Percentiles rank a stretch among this genome's conserved stretches.
phyloP scores from a whole-genome alignment of 345 rosid species.

The Angophora floribunda region DNA sequence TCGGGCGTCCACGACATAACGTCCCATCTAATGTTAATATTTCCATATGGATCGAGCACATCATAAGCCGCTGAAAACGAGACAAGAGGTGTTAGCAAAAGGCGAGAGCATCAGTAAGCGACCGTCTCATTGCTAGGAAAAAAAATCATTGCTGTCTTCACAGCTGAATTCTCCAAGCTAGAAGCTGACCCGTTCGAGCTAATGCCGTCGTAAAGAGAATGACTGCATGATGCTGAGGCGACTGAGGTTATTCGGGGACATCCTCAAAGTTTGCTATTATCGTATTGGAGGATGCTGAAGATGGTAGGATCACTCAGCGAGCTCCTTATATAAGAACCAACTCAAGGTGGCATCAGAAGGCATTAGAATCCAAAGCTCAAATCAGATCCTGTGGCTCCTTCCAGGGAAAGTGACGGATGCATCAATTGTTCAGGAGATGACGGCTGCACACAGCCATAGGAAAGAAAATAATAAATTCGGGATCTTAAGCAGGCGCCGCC shows the following conservation, averaged over 20 bases:
- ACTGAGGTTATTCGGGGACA: not conserved
- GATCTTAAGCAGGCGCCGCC: not conserved
- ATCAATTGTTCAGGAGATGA: not conserved
- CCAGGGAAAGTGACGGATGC: not conserved
- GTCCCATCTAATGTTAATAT: slow-evolving; percentile 37
- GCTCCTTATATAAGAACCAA: not conserved
- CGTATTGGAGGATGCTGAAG: not conserved
- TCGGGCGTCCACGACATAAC: slow-evolving; percentile 34
- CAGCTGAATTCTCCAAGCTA: not conserved
- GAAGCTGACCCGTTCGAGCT: not conserved
- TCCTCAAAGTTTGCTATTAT: not conserved
- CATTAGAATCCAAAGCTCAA: not conserved
- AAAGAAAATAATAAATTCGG: not conserved
- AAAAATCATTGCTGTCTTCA: not conserved
- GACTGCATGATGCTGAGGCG: not conserved
- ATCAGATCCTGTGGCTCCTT: not conserved
- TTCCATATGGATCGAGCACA: slow-evolving; percentile 28
- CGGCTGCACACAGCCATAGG: not conserved
- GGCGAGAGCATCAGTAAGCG: not conserved
- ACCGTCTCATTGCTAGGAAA: not conserved
- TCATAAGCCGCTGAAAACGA: slow-evolving; percentile 23
- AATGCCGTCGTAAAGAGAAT: not conserved
- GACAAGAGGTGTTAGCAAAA: not conserved
- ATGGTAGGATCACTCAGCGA: not conserved
- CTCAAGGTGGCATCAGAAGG: not conserved